A percentile compares a stretch with the other conserved stretches of the same genome.
These are phyloP conservation scores for Exophiala spinifera DNA, from an alignment of 2,329 filamentous ascomycete genomes.

Conservation along the genomic window DNA sequence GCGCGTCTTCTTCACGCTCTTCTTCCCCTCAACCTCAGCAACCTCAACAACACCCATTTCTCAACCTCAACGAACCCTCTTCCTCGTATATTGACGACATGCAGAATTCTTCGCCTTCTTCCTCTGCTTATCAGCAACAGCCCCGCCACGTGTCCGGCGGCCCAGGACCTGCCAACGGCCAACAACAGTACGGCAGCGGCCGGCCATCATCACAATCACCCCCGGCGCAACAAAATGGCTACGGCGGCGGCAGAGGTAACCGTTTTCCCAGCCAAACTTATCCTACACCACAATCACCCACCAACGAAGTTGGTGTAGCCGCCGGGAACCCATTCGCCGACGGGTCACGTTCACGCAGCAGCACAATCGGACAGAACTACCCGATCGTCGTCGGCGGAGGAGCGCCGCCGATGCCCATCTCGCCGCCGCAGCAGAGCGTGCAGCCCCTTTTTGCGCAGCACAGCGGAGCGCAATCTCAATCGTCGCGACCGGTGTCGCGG, in stretches of 20 bases:
- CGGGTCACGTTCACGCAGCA: slow-evolving; percentile 24
- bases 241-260: slow-evolving; percentile 7
- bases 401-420: slow-evolving; percentile 21
- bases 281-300: slow-evolving; percentile 18
- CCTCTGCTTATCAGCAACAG: neutral
- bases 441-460: slow-evolving; percentile 28
- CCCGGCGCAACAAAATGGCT: slow-evolving; percentile 9
- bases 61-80: slow-evolving; percentile 2
- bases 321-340: slow-evolving; percentile 18
- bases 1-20: slow-evolving; percentile 23
- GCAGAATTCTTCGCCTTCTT: slow-evolving; percentile 3
- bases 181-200: neutral
- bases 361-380: slow-evolving; percentile 27
- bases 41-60: neutral
- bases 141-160: slow-evolving; percentile 12
- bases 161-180: neutral
- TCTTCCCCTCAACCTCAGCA: slow-evolving; percentile 19
- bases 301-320: slow-evolving; percentile 11
- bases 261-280: slow-evolving; percentile 26
- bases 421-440: slow-evolving; percentile 16
- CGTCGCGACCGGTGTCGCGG: slow-evolving; percentile 26
- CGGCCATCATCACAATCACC: slow-evolving; percentile 16
- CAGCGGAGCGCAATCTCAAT: slow-evolving; percentile 14
- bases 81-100: slow-evolving; percentile 14
- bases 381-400: slow-evolving; percentile 13